Base-by-base conservation (phyloP, 2,329 filamentous ascomycete species). In the Claviceps sp. region DNA sequence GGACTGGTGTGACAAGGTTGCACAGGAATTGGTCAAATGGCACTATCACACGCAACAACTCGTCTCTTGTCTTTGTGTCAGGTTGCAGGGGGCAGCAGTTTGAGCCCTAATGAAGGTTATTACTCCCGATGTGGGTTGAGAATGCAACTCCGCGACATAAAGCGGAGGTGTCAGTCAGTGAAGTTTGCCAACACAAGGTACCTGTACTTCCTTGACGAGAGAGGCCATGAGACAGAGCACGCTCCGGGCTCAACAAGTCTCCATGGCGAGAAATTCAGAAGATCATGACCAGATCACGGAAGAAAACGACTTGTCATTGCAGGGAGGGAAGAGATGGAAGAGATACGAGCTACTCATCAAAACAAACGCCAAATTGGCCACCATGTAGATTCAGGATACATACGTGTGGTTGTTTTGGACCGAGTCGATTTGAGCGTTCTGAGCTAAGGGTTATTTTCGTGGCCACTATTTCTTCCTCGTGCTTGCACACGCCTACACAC, bases 11-110 rank as follows among this genome's bases (percentile, higher is more conserved):
- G 47, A 48, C 51, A 51, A 40, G 47, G 45, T 44, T 42, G 29
- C 45, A 40, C 49, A 44, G 45, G 49, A 51, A 55, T 43, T 53
- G 22, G 49, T 55, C 53, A 55, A 55, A 50, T 40, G n/a, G 40
- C 22, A 38, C 47, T n/a, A 45, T 23, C 20, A 40, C 42, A 17
- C 22, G 23, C 34, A n/a, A 26, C 34, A n/a, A 44, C 37, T 49
- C 22, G 23, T 34, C 38, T 34, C 38, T 26, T 23, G 14, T 23
- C 17, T 17, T 22, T n/a, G 36, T 23, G 20, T 29, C 13, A 39
- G 7, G 17, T 9, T 13, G 4, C 43, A 22, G 14, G 37, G 29
- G 22, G 11, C 23, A 29, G 17, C 22, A 34, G 37, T 39, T 8
- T 29, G 14, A 34, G n/a, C 7, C 39, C 16, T 22, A 7, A 37